Base-by-base conservation (phyloP, 208 protist genomes). In the Naegleria fowleri region DNA sequence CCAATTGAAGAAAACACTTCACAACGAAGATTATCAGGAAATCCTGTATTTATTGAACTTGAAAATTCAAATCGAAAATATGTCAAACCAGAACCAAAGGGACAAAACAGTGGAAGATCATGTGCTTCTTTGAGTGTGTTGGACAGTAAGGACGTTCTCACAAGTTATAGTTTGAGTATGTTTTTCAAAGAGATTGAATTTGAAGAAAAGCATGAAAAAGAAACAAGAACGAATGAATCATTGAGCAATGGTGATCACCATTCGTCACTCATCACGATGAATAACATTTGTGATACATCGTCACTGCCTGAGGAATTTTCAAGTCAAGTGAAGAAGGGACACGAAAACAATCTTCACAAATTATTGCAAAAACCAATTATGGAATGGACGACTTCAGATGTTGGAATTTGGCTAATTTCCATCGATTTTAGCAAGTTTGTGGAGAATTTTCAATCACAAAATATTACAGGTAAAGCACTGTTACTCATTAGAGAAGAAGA, bases 401-500 rank as follows among this genome's bases (percentile, higher is more conserved):
- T 83, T 15, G 75, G 75, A 19, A 39, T 83, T n/a, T 83, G 75
- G 75, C 29, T 83, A 3, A 83, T 39, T 39, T 40, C 75, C 1
- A 83, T 83, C 39, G 75, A 83, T 39, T 83, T 83, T 39, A 39
- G n/a, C 33, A 83, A 39, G 39, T 83, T 40, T 83, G 75, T 83
- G 1, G 75, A 83, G 29, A n/a, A 40, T n/a, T 83, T 83, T 83
- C 22, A 39, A 83, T 83, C 75, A 1, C 75, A 83, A 36, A 39
- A 83, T 13, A 83, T 83, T 39, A 39, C 22, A 13, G 75, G 75
- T 19, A 83, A n/a, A 40, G 75, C 75, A 5, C 39, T 83, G 13
- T 39, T 83, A 13, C 13, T 83, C 11, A n/a, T 83, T 6, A 1
- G 33, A n/a, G 33, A 83, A 83, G 75, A n/a, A 83, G 75, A 83